Conservation (phyloP, 2,329 filamentous ascomycete species). For the Rutstroemia sp. region DNA sequence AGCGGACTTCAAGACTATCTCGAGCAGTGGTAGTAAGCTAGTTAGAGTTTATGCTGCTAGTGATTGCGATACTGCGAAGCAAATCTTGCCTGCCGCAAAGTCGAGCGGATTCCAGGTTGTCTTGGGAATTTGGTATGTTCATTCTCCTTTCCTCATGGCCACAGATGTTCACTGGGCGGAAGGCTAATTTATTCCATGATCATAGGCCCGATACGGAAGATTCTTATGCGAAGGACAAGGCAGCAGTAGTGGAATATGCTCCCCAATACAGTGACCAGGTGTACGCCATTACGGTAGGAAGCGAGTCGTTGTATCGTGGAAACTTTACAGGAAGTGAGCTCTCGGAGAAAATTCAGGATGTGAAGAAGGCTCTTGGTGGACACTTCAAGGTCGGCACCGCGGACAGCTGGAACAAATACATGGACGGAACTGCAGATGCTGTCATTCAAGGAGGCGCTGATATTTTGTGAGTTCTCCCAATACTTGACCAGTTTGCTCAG, state of each 20-base stretch:
- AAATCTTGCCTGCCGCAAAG: conserved; percentile 60
- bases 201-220: conserved; percentile 53
- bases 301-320: conserved; percentile 62
- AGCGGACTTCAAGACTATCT: conserved; percentile 56
- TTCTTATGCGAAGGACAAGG: conserved; percentile 53
- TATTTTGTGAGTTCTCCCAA: conserved; percentile 32
- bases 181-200: neutral
- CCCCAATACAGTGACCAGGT: conserved; percentile 48
- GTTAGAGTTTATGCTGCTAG: conserved; percentile 61
- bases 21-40: conserved; percentile 38
- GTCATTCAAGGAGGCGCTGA: conserved; percentile 50
- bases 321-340: conserved; percentile 57
- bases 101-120: conserved; percentile 58
- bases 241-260: conserved; percentile 45
- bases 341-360: conserved; percentile 52
- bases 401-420: conserved; percentile 67
- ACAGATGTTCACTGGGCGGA: neutral
- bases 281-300: conserved; percentile 63
- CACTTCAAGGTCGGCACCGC: conserved; percentile 57
- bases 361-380: conserved; percentile 46
- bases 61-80: conserved; percentile 57
- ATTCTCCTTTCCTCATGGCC: neutral
- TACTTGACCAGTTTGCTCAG: too few species aligned
- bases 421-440: conserved; percentile 59
- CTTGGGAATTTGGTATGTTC: conserved; percentile 58